Conservation (phyloP, 257 asterid species). For the Rauvolfia tetraphylla region DNA sequence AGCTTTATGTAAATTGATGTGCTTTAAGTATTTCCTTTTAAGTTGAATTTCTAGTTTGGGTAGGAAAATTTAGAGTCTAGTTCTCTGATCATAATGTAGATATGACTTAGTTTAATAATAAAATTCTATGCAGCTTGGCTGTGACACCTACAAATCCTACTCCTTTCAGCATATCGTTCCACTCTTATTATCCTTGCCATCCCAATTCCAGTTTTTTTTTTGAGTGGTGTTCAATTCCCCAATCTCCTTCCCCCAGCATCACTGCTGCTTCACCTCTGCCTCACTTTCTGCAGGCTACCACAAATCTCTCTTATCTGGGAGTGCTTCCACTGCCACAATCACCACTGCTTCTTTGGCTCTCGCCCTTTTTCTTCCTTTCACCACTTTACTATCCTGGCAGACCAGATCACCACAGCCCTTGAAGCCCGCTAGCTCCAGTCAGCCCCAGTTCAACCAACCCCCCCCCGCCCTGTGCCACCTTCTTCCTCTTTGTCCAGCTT, state of each 20-base stretch:
- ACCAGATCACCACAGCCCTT: too few species aligned
- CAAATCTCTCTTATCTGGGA: too few species aligned
- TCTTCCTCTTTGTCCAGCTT: too few species aligned
- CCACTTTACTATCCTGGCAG: not conserved
- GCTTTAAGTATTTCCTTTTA: not conserved
- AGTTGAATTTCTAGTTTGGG: not conserved
- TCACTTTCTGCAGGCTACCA: not conserved
- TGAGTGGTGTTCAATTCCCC: not conserved
- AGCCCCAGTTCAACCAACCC: not conserved
- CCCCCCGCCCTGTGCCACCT: not conserved
- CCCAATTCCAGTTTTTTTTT: not conserved
- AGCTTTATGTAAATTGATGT: too few species aligned
- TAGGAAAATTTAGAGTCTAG: not conserved
- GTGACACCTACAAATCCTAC: not conserved
- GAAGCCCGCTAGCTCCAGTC: not conserved
- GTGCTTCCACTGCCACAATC: too few species aligned
- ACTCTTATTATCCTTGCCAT: too few species aligned
- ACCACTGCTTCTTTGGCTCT: not conserved
- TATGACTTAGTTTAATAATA: too few species aligned
- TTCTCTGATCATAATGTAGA: not conserved
- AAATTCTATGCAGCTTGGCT: not conserved
- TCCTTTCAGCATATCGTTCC: too few species aligned
- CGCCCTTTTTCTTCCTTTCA: not conserved
- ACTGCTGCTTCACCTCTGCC: not conserved
- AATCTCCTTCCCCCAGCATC: not conserved